Base-by-base conservation (phyloP, 345 rosid genomes). In the Eucalyptus grandis region DNA sequence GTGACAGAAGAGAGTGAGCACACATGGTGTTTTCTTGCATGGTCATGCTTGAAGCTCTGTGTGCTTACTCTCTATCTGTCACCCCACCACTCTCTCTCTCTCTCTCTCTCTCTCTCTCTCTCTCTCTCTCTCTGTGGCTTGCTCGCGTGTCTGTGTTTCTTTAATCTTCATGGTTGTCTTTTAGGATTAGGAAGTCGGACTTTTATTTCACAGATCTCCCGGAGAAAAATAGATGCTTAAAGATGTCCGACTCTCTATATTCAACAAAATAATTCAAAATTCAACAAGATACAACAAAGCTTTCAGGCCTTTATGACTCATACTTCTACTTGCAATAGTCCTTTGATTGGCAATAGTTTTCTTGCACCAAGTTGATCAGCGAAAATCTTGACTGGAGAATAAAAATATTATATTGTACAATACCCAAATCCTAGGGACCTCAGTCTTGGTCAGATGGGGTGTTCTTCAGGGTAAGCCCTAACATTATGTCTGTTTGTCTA, bases 1-100 rank as follows among this genome's bases (percentile, higher is more conserved):
- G 96, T 96, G 98, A 97, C 99, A 97, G 99, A 96, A 97, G 98
- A 97, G 96, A 97, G 99, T 95, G 99, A 97, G 99, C 99, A 97
- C 99, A 93, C 93, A 95, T 93, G 96, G 98, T 92, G 60, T 81
- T 94, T 95, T 95, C 98, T 92, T 95, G 99, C 99, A 95, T 94
- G 88, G 22, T 91, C 94, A 90, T 95, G 98, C 98, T 94, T 88
- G 98, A 96, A 95, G 93, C 96, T 94, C 86, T 97, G 94, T 90
- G 99, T 97, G 98, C 99, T 95, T 87, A 94, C 98, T 86, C 96
- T 97, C 99, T 96, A 69, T 95, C 96, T 93, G 98, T 95, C 98
- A 93, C 93, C 96, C 95, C 56, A 90, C 81, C 93, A 87, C 87
- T 49, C 89, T 89, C 93, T 88, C 87, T 49, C 89, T 89, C 82